Evolutionary conservation across 176 grass and related monocot species (phyloP).

Genomic region (Aegilops tauschii): DNA sequence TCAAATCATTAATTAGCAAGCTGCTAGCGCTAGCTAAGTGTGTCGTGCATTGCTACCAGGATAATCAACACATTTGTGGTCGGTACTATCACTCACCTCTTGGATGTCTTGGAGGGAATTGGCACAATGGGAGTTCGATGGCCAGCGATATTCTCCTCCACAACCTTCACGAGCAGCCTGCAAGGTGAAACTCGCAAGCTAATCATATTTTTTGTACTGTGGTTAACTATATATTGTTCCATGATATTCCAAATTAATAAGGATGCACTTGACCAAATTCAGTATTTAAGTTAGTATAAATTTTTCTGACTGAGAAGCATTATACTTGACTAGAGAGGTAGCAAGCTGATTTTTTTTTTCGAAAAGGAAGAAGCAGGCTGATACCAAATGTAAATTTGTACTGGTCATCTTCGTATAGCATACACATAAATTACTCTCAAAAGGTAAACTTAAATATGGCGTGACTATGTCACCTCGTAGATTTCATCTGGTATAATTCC

Average conservation of each 20-base stretch:
- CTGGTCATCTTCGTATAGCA: neutral
- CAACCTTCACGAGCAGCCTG: slow-evolving; percentile 11
- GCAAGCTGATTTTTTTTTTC: too few relatives aligned
- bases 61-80: neutral
- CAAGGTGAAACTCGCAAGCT: neutral
- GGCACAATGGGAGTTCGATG: neutral
- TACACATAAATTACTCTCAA: neutral
- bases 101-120: neutral
- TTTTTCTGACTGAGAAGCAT: neutral
- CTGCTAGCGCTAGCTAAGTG: neutral
- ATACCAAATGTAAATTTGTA: neutral
- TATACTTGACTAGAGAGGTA: neutral
- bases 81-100: neutral
- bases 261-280: neutral
- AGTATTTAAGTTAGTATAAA: neutral
- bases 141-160: neutral
- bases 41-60: neutral
- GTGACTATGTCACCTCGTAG: slow-evolving; percentile 34
- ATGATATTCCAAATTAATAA: neutral
- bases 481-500: slow-evolving; percentile 53
- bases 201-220: neutral
- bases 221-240: neutral
- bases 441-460: neutral
- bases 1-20: neutral
- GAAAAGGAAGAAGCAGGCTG: neutral